Evolutionary conservation across 192 early-diverging fungal genomes (phyloP).

Genomic region (Backusella tuberculispora): DNA sequence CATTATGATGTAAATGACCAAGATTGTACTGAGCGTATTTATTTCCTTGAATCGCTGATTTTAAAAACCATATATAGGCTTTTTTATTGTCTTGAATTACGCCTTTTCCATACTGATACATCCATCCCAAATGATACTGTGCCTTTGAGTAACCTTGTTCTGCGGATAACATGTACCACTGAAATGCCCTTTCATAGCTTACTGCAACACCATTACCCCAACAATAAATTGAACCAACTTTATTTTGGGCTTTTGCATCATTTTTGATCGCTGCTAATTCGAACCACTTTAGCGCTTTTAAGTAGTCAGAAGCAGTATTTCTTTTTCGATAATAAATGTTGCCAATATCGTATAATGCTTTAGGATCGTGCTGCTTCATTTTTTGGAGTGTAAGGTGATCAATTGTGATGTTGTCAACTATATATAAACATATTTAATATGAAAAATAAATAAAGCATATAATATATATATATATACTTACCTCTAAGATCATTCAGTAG

Average conservation of each 20-base stretch:
- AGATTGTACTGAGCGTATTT: not conserved
- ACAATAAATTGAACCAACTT: not conserved
- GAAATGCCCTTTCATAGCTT: not conserved
- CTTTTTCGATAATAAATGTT: not conserved
- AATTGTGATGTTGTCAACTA: not conserved
- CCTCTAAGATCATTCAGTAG: not conserved
- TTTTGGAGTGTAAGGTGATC: not conserved
- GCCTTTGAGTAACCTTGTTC: constrained; percentile 19
- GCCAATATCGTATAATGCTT: not conserved
- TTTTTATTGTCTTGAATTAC: constrained; percentile 1
- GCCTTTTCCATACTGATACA: constrained; percentile 6
- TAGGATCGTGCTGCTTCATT: not conserved
- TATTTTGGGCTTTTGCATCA: constrained; percentile 1
- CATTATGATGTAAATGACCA: not conserved
- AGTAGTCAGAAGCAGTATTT: not conserved
- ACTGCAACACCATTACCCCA: constrained; percentile 4
- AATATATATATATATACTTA: not conserved
- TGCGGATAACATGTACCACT: not conserved
- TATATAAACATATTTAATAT: not conserved
- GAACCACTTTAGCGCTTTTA: not conserved
- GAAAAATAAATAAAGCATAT: not conserved
- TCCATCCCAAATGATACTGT: constrained; percentile 10
- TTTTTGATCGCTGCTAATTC: not conserved
- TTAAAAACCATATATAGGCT: not conserved
- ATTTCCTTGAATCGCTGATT: not conserved